phyloP scores from a whole-genome alignment of 805 yeast genomes.

The Ogataea chonburiensis region DNA sequence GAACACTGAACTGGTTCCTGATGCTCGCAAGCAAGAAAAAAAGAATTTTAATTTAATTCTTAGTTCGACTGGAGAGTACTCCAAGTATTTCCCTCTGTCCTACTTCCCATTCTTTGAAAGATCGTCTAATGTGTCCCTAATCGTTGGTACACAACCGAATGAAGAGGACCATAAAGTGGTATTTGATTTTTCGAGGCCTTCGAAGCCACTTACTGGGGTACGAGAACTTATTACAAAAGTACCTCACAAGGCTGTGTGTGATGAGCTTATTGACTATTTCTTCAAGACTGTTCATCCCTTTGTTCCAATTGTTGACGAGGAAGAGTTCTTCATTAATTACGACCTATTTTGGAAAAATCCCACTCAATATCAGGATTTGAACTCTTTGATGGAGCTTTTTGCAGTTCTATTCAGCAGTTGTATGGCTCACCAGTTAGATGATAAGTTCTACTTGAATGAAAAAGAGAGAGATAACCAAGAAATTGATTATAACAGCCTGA shows the following conservation, averaged over 20 bases:
- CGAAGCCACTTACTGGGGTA: slow-evolving; percentile 13
- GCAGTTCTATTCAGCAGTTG: slow-evolving; percentile 25
- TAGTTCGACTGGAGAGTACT: slow-evolving; percentile 25
- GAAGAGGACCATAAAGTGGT: slow-evolving; percentile 13
- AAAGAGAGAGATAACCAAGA: background rate
- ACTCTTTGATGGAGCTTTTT: slow-evolving; percentile 18
- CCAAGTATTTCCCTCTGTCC: slow-evolving; percentile 23
- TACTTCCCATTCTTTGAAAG: slow-evolving; percentile 24
- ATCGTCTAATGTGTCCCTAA: slow-evolving; percentile 20
- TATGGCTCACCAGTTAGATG: slow-evolving; percentile 12
- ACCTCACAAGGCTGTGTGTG: slow-evolving; percentile 15
- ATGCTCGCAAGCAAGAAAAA: slow-evolving; percentile 15
- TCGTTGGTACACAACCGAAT: slow-evolving; percentile 10
- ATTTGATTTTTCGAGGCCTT: slow-evolving; percentile 20
- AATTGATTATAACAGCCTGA: slow-evolving; percentile 12
- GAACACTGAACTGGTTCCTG: slow-evolving; percentile 19
- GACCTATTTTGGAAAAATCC: slow-evolving; percentile 16
- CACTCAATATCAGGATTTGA: slow-evolving; percentile 10
- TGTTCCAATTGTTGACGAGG: slow-evolving; percentile 24
- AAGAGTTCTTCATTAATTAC: slow-evolving; percentile 22
- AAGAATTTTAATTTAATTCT: slow-evolving; percentile 23
- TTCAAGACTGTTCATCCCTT: slow-evolving; percentile 22
- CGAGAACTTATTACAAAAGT: slow-evolving; percentile 11
- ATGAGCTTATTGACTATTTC: slow-evolving; percentile 20
- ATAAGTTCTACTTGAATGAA: slow-evolving; percentile 2